Base-by-base conservation (phyloP, 257 asterid species). In the Solanum acaule region DNA sequence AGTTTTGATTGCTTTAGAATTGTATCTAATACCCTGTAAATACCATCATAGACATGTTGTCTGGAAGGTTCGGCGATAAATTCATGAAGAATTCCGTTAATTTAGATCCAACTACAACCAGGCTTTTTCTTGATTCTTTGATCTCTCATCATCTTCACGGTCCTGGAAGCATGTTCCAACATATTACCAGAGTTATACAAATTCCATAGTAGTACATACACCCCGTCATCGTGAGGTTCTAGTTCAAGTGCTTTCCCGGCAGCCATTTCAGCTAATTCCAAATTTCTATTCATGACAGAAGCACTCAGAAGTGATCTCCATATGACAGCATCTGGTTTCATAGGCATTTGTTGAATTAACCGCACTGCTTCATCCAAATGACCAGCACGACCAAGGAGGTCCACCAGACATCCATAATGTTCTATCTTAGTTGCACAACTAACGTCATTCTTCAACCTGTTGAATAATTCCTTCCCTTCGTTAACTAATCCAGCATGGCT, bases 61-160 rank as follows among this genome's bases (percentile, higher is more conserved):
- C 61, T 83, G 34, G 91, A 84, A 86, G 93, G 87, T 84, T 93
- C 98, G 11, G 98, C 98, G 14, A 94, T 90, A 87, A 95, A 96
- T 93, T 96, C 98, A 81, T 92, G 96, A 90, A 94, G 94, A 82
- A 92, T 91, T 22, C 98, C 97, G 16, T 95, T 92, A 89, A 94
- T 92, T 92, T 96, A 98, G 75, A 94, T 91, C 98, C 98, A 96
- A 92, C 98, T 96, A 88, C 97, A 95, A n/a, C 98, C 98, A 33
- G 97, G 96, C 35, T 92, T 95, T 90, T 96, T 96, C 92, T 96
- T 95, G 79, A 96, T 92, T 88, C 90, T 93, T 87, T 90, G 92
- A 86, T 91, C 94, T 85, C 94, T 95, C 98, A 96, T 96, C 94
- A 79, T 89, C 88, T 92, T 92, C 89, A 90, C 91, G 18, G 91